Base-by-base conservation (phyloP, 2,329 filamentous ascomycete genomes). In the Annulohypoxylon truncatum region DNA sequence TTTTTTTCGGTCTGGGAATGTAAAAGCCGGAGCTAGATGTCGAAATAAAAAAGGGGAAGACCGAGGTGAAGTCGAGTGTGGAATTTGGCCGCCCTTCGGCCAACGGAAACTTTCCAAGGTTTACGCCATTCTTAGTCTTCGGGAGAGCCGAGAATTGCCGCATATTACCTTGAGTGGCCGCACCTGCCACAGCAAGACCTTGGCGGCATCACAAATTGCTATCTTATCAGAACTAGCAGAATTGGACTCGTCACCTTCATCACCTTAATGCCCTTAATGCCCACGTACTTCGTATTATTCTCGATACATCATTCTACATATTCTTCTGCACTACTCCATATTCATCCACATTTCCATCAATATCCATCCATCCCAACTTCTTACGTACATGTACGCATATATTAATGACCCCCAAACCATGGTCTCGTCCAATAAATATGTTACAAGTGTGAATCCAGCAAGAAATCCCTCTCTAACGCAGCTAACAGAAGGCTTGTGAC, bases 61-160 rank as follows among this genome's bases (percentile, higher is more conserved):
- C 24, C 29, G 50, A 59, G 28, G 20, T 48, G 28, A 59, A 54
- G 46, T 51, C 47, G 33, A 61, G 62, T 40, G 46, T 62, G 65
- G 61, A 67, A 66, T 64, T 59, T 48, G 22, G 29, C 59, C 64
- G 67, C 61, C 35, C 29, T 44, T 69, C 61, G 64, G 54, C 38
- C 24, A 20, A 59, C 26, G 40, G 38, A 60, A 64, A 57, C 42
- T 22, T 52, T 51, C 12, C n/a, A 38, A 38, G 15, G 35, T 38
- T 38, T 13, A 61, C 24, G 35, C 9, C 9, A 35, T 40, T 56
- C n/a, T 22, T 54, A 31, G 40, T 42, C 26, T 13, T 29, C 28
- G 33, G 46, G 22, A 54, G 47, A 67, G 68, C 74, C 74, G 74
- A 18, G 50, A 67, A 72, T 73, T 74, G 69, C 74, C 74, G 74